A percentile compares a stretch with the other conserved stretches of the same genome.
These are phyloP conservation scores for Thinopyrum elongatum DNA, from an alignment of 176 grass and related monocot species.

Conservation along the genomic window DNA sequence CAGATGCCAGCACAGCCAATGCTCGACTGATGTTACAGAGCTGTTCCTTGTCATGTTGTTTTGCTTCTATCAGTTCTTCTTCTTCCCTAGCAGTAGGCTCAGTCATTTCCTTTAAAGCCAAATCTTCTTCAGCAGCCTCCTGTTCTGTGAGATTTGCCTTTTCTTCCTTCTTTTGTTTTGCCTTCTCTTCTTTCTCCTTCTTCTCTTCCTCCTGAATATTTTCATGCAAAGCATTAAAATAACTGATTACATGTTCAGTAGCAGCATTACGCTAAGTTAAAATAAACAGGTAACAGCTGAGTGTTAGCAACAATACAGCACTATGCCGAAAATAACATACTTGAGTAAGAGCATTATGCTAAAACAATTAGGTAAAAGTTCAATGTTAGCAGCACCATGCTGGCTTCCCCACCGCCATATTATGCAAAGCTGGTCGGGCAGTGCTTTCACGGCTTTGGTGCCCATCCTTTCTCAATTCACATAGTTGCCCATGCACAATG, in stretches of 20 bases:
- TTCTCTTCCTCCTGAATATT: slow-evolving; percentile 80
- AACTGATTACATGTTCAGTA: slow-evolving; percentile 5
- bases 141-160: slow-evolving; percentile 45
- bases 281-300: slow-evolving; percentile 21
- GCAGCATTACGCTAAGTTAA: background rate
- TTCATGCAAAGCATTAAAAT: slow-evolving; percentile 35
- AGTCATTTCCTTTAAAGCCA: slow-evolving; percentile 98
- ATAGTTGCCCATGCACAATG: background rate
- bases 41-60: slow-evolving; percentile 64
- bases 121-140: slow-evolving; percentile 56
- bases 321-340: background rate
- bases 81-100: slow-evolving; percentile 79
- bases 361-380: background rate
- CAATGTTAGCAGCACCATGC: background rate
- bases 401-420: background rate
- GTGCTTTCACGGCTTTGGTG: background rate
- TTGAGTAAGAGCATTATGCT: background rate
- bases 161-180: slow-evolving; percentile 52
- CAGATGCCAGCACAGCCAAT: slow-evolving; percentile 81
- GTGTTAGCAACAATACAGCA: background rate
- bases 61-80: slow-evolving; percentile 61
- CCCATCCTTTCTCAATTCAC: background rate
- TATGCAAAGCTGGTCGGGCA: background rate
- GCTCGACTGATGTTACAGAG: slow-evolving; percentile 83
- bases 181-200: slow-evolving; percentile 76